Percentiles rank a stretch among this genome's conserved stretches.
phyloP scores from a whole-genome alignment of 2,329 filamentous ascomycete genomes.

The Aphanocladium album region DNA sequence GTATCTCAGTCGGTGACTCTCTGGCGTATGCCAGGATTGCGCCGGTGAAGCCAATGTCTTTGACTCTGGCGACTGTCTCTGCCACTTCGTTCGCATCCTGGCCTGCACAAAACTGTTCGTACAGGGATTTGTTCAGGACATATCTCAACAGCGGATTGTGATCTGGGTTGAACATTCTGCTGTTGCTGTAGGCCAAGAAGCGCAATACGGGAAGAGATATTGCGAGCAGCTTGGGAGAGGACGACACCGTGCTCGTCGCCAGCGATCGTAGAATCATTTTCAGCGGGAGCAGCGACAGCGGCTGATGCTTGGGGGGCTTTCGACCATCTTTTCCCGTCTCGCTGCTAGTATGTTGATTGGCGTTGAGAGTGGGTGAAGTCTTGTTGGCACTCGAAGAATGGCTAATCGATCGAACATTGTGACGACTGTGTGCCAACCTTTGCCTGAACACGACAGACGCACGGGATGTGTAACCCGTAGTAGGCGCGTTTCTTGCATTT shows the following conservation, averaged over 20 bases:
- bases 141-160: conserved; percentile 43
- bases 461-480: background rate
- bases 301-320: background rate
- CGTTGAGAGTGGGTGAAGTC: background rate
- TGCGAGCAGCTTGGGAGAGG: background rate
- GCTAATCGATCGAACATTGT: background rate
- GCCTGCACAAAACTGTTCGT: conserved; percentile 53
- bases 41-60: background rate
- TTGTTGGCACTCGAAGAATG: background rate
- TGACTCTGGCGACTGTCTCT: background rate
- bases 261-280: background rate
- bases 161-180: conserved; percentile 36
- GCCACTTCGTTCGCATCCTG: conserved; percentile 25
- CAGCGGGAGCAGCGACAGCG: background rate
- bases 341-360: too few species aligned
- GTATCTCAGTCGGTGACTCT: background rate
- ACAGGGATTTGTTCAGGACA: conserved; percentile 46
- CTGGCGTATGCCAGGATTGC: conserved; percentile 8
- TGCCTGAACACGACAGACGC: background rate
- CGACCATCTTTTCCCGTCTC: too few species aligned
- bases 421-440: too few species aligned
- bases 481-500: background rate
- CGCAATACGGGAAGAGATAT: background rate
- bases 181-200: background rate
- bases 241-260: conserved; percentile 6